Conservation (phyloP, 2,329 filamentous ascomycete species). For the Epichloe coenophiala region DNA sequence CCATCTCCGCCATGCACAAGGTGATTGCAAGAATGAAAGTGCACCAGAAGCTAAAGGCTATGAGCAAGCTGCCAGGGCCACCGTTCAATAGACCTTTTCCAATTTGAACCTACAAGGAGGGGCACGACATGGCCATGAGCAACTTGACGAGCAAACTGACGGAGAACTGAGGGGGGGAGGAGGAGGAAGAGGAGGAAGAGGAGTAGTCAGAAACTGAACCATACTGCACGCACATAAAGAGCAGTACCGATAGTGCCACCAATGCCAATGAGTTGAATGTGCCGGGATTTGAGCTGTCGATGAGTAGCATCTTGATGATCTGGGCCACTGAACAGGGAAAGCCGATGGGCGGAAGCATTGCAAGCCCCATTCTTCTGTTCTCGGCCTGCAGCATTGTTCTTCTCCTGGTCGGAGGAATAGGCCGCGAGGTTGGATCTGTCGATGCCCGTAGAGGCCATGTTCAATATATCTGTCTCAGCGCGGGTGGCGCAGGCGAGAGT, state of each 20-base stretch:
- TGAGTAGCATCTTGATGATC: conserved; percentile 29
- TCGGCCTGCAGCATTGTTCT: not conserved
- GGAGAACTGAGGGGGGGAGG: not conserved
- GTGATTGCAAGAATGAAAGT: conserved; percentile 47
- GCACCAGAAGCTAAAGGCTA: conserved; percentile 50
- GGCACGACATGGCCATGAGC: conserved; percentile 8
- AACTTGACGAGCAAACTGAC: conserved; percentile 4
- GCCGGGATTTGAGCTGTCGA: conserved; percentile 39
- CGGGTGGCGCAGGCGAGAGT: not conserved
- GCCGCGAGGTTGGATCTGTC: conserved; percentile 8
- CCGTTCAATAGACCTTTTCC: conserved; percentile 44
- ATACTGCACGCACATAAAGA: conserved; percentile 31
- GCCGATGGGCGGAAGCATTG: not conserved
- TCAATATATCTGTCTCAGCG: not conserved
- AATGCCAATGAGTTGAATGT: conserved; percentile 48
- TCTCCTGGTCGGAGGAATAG: conserved; percentile 13
- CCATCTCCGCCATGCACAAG: conserved; percentile 59
- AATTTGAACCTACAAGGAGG: conserved; percentile 33
- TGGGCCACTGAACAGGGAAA: conserved; percentile 9
- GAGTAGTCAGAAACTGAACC: not conserved
- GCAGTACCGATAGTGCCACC: conserved; percentile 52
- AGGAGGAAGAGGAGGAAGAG: too few relatives aligned
- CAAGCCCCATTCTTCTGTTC: not conserved
- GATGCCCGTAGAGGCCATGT: conserved; percentile 13
- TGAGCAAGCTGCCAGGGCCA: conserved; percentile 43